Evolutionary conservation across 495 filamentous ascomycete genomes (phyloP).

Genomic region (Cryomyces minteri): DNA sequence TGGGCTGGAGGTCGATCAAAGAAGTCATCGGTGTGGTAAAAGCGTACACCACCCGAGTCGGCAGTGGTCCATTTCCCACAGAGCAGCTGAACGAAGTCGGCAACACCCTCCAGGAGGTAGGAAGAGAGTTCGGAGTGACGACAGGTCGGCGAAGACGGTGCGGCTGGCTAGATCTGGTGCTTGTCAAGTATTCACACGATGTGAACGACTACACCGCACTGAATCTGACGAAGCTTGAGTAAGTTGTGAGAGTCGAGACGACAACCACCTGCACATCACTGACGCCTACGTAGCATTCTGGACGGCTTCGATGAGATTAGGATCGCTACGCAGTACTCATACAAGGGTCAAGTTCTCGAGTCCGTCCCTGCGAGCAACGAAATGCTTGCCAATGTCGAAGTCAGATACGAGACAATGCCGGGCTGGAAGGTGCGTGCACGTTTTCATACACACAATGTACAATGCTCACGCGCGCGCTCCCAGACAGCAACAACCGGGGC

Average conservation of each 20-base stretch:
- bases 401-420: slow-evolving; percentile 53
- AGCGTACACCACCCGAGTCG: slow-evolving; percentile 50
- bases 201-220: slow-evolving; percentile 29
- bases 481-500: slow-evolving; percentile 32
- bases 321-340: slow-evolving; percentile 53
- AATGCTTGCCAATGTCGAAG: slow-evolving; percentile 36
- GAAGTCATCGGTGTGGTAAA: slow-evolving; percentile 75
- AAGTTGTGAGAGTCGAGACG: too few species aligned
- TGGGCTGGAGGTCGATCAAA: slow-evolving; percentile 34
- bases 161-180: slow-evolving; percentile 81
- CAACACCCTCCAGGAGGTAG: slow-evolving; percentile 43
- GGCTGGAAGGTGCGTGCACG: slow-evolving; percentile 48
- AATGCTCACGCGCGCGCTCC: too few species aligned
- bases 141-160: slow-evolving; percentile 72
- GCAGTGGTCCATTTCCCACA: slow-evolving; percentile 68
- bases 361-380: slow-evolving; percentile 53
- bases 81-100: slow-evolving; percentile 53
- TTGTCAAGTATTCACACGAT: slow-evolving; percentile 47
- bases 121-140: slow-evolving; percentile 59
- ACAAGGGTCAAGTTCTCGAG: slow-evolving; percentile 31
- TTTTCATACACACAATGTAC: too few species aligned
- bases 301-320: slow-evolving; percentile 69
- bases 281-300: slow-evolving; percentile 28
- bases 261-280: too few species aligned
- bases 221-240: slow-evolving; percentile 77